Conservation (phyloP, 176 grass and related monocot species). For the Chloris gayana region DNA sequence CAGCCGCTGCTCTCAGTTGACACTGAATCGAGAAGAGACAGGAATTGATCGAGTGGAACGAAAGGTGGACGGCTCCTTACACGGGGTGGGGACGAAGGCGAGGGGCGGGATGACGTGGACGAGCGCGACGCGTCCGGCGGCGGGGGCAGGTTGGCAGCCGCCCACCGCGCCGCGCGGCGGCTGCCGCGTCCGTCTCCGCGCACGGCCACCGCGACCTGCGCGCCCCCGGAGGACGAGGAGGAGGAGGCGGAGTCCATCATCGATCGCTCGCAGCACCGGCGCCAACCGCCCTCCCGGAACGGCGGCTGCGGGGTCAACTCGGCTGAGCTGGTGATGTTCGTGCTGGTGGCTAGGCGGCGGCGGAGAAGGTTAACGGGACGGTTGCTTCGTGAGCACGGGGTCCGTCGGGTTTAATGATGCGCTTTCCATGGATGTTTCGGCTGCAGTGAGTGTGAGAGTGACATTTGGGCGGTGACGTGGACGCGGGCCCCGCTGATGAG, state of each 20-base stretch:
- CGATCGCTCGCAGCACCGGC: not conserved
- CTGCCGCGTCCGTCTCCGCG: conserved; percentile 54
- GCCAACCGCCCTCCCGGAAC: not conserved
- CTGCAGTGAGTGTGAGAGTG: not conserved
- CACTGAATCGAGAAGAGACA: not conserved
- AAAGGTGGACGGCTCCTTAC: conserved; percentile 39
- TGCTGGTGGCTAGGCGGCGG: conserved; percentile 7
- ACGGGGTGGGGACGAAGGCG: conserved; percentile 74
- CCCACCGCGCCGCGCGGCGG: conserved; percentile 76
- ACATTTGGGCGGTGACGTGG: not conserved
- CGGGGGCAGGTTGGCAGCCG: conserved; percentile 47
- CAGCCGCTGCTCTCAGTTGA: not conserved
- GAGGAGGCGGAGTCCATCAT: conserved; percentile 9
- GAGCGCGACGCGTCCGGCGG: conserved; percentile 52
- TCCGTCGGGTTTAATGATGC: not conserved
- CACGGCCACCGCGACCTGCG: conserved; percentile 58
- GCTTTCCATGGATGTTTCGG: not conserved
- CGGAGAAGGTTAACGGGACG: conserved; percentile 19
- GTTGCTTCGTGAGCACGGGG: not conserved
- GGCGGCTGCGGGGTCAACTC: conserved; percentile 16
- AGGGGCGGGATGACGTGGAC: conserved; percentile 77
- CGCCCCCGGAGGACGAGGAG: not conserved
- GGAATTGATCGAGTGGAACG: not conserved
- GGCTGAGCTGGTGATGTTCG: not conserved
- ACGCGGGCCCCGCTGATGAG: not conserved